Evolutionary conservation across 768 basidiomycete species (phyloP).

Genomic region (Panus rudis): DNA sequence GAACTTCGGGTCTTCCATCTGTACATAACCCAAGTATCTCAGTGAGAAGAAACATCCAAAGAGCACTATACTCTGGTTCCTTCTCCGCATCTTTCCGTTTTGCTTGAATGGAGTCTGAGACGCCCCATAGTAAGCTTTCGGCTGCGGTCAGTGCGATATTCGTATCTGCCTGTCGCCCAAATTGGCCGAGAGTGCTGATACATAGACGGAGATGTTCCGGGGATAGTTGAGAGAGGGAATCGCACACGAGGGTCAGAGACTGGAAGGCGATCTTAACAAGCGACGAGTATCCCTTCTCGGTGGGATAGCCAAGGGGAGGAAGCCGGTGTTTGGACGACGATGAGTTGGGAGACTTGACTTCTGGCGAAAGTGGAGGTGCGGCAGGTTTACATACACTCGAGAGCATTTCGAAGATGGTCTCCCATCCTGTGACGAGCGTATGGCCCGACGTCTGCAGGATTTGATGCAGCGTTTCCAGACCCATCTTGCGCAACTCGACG

Average conservation of each 20-base stretch:
- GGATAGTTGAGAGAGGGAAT: slow-evolving; percentile 78
- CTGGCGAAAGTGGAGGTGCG: slow-evolving; percentile 35
- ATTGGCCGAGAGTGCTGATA: slow-evolving; percentile 85
- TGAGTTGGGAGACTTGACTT: slow-evolving; percentile 21
- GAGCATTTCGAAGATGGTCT: slow-evolving; percentile 87
- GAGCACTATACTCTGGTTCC: slow-evolving; percentile 64
- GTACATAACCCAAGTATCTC: slow-evolving; percentile 80
- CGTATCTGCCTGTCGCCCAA: slow-evolving; percentile 88
- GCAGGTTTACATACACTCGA: slow-evolving; percentile 75
- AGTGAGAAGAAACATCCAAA: slow-evolving; percentile 92
- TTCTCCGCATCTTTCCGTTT: slow-evolving; percentile 62
- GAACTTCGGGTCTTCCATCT: slow-evolving; percentile 80
- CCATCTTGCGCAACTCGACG: slow-evolving; percentile 82
- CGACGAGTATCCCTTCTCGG: slow-evolving; percentile 62
- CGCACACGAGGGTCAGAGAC: slow-evolving; percentile 89
- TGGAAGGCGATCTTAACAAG: slow-evolving; percentile 93
- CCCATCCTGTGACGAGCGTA: slow-evolving; percentile 89
- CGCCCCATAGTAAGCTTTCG: slow-evolving; percentile 89
- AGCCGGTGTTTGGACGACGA: slow-evolving; percentile 37
- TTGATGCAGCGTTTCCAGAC: slow-evolving; percentile 81
- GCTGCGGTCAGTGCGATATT: slow-evolving; percentile 95
- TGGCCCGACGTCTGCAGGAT: slow-evolving; percentile 91
- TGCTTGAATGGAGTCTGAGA: slow-evolving; percentile 90
- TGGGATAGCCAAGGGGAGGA: slow-evolving; percentile 48
- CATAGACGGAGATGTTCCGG: slow-evolving; percentile 79